Percentiles rank a stretch among this genome's conserved stretches.
These are phyloP conservation scores for Kluyveromyces siamensis DNA, from an alignment of 805 yeast genomes.

Conservation along the genomic window DNA sequence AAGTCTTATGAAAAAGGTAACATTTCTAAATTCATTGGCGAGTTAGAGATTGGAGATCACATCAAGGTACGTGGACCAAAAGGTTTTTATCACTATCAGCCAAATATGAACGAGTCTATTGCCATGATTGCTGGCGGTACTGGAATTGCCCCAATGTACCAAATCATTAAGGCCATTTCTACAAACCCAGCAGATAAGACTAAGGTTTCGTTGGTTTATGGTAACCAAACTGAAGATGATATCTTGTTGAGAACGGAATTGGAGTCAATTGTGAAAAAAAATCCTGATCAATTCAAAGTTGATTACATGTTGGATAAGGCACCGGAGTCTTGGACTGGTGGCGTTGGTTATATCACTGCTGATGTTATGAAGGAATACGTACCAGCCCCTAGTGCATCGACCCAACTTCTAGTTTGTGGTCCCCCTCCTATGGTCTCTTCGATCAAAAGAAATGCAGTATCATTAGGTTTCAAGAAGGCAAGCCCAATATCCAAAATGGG, in stretches of 20 bases:
- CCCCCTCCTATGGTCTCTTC: constrained; percentile 90
- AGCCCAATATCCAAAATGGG: constrained; percentile 83
- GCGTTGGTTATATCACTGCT: constrained; percentile 70
- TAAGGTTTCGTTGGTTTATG: constrained; percentile 65
- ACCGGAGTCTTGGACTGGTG: constrained; percentile 59
- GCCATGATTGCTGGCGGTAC: constrained; percentile 97
- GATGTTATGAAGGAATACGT: constrained; percentile 57
- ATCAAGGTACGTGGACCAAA: constrained; percentile 83
- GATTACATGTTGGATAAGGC: constrained; percentile 71
- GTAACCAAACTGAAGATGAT: constrained; percentile 72
- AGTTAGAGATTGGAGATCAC: constrained; percentile 67
- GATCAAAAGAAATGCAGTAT: constrained; percentile 67
- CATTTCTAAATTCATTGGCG: constrained; percentile 65
- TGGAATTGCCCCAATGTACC: constrained; percentile 94
- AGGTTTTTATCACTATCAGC: constrained; percentile 75
- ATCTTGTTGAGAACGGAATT: constrained; percentile 74
- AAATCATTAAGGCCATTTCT: constrained; percentile 74
- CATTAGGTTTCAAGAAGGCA: constrained; percentile 73
- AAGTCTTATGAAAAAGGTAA: constrained; percentile 82
- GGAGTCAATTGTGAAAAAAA: constrained; percentile 48
- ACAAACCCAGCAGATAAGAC: constrained; percentile 73
- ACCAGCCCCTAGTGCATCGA: constrained; percentile 45
- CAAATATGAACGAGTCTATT: constrained; percentile 63
- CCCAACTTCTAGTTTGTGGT: constrained; percentile 77
- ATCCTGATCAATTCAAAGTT: constrained; percentile 53